Evolutionary conservation across 2,329 filamentous ascomycete species (phyloP).

Genomic region (Phialophora expanda): DNA sequence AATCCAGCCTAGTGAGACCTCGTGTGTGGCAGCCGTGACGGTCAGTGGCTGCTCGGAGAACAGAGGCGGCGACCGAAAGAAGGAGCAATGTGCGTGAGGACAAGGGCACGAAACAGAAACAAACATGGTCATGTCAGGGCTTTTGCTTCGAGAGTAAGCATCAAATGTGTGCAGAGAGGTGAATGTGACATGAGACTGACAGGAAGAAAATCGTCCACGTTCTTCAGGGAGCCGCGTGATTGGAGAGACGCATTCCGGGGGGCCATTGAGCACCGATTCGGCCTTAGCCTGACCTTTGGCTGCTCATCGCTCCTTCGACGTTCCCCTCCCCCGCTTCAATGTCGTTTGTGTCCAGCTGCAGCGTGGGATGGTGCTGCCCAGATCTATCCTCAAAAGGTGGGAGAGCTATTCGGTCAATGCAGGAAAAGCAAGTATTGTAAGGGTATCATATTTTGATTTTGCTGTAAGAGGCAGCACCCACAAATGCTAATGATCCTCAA

Average conservation of each 20-base stretch:
- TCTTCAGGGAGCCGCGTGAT: not conserved
- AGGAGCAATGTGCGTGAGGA: conserved; percentile 3
- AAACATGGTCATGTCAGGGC: not conserved
- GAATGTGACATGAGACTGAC: conserved; percentile 2
- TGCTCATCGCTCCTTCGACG: not conserved
- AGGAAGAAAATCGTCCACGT: not conserved
- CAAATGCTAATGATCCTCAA: not conserved
- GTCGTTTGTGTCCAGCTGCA: not conserved
- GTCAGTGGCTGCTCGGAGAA: conserved; percentile 15
- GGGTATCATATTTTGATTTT: not conserved
- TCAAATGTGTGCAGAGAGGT: not conserved
- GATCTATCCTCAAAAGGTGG: not conserved
- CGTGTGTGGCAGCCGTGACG: conserved; percentile 7
- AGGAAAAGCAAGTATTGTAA: not conserved
- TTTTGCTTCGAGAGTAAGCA: not conserved
- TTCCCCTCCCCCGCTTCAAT: not conserved
- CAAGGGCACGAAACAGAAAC: not conserved
- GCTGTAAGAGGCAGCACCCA: not conserved
- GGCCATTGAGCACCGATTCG: not conserved
- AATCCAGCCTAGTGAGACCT: conserved; percentile 15
- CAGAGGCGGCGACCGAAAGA: not conserved
- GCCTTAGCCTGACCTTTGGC: not conserved
- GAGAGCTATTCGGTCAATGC: not conserved
- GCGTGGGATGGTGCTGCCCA: not conserved
- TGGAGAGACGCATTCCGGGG: not conserved